These are phyloP conservation scores for Alternaria incomplexa DNA, from an alignment of 2,329 filamentous ascomycete species.

Conservation along the genomic window DNA sequence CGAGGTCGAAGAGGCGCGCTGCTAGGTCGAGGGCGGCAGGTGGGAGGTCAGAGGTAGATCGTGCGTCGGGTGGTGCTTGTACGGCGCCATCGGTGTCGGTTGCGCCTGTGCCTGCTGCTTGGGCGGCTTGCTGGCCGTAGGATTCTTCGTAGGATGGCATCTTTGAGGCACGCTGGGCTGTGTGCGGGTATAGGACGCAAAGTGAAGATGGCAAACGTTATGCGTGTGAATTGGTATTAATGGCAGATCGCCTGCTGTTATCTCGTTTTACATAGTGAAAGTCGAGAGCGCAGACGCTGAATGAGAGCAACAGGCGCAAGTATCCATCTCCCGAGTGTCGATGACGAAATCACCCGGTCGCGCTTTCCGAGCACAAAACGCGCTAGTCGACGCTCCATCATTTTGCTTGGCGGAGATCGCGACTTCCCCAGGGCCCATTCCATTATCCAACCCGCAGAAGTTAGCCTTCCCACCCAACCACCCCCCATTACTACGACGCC, in stretches of 20 bases:
- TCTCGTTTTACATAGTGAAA: constrained; percentile 7
- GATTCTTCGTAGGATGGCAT: constrained; percentile 25
- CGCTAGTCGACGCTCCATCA: constrained; percentile 12
- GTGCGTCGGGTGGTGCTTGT: constrained; percentile 11
- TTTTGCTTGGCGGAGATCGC: constrained; percentile 20
- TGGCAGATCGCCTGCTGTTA: not conserved
- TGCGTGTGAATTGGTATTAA: not conserved
- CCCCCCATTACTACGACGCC: not conserved
- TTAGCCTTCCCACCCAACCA: not conserved
- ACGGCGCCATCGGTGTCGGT: not conserved
- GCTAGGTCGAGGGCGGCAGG: constrained; percentile 72
- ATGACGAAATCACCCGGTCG: constrained; percentile 36
- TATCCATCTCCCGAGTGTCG: constrained; percentile 4
- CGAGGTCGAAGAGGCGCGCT: constrained; percentile 69
- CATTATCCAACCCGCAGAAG: not conserved
- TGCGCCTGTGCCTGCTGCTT: constrained; percentile 3
- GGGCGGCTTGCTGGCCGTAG: constrained; percentile 10
- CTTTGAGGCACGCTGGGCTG: not conserved
- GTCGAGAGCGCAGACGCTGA: constrained; percentile 16
- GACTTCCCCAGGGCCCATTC: constrained; percentile 11
- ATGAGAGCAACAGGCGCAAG: constrained; percentile 10
- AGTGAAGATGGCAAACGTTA: not conserved
- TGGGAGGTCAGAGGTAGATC: constrained; percentile 53
- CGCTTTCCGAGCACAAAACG: constrained; percentile 20
- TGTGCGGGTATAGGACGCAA: not conserved